Conservation (phyloP, 169 alveolate genomes). For the Pseudocohnilembus persalinus region DNA sequence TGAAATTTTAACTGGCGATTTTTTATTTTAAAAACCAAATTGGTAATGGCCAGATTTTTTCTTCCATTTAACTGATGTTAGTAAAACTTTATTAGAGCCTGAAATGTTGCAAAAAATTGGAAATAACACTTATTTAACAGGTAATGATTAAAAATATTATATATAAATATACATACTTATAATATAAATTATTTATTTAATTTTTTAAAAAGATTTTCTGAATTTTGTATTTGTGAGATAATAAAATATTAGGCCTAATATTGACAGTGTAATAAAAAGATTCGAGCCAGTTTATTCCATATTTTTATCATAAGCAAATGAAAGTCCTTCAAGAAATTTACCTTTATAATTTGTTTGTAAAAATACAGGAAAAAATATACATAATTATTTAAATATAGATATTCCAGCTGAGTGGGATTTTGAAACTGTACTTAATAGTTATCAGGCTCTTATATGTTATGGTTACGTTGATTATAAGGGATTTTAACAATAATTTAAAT, state of each 20-base stretch:
- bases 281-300: constrained; percentile 88
- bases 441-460: constrained; percentile 26
- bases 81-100: constrained; percentile 69
- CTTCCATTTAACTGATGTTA: constrained; percentile 58
- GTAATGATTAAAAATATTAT: not conserved
- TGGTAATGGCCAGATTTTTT: constrained; percentile 48
- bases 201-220: constrained; percentile 68
- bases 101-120: constrained; percentile 68
- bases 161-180: too few relatives aligned
- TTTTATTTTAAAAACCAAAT: constrained; percentile 73
- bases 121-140: constrained; percentile 75
- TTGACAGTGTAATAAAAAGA: constrained; percentile 82
- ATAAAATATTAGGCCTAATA: constrained; percentile 83
- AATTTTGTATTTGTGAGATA: constrained; percentile 86
- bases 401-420: constrained; percentile 48
- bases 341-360: too few relatives aligned
- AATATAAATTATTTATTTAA: too few relatives aligned
- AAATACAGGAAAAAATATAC: too few relatives aligned
- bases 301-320: constrained; percentile 27
- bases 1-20: constrained; percentile 92
- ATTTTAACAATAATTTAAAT: constrained; percentile 27
- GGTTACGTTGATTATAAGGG: constrained; percentile 41
- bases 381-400: too few relatives aligned
- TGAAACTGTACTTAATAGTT: constrained; percentile 44
- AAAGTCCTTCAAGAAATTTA: too few relatives aligned